Conservation (phyloP, 768 basidiomycete species). For the Crucibulum laeve region DNA sequence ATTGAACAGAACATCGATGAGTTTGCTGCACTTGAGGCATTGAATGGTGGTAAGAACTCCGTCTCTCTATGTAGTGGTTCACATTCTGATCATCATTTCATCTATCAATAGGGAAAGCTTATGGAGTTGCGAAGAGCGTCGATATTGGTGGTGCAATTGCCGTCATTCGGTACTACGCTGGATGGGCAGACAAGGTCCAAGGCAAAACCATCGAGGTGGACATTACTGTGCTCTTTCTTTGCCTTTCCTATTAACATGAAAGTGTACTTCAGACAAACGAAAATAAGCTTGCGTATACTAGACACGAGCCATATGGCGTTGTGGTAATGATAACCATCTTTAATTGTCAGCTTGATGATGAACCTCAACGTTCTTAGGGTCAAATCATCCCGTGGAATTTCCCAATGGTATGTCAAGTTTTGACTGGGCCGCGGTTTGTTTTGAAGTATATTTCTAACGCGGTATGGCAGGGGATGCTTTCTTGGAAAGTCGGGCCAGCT, state of each 20-base stretch:
- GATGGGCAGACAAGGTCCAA: conserved; percentile 80
- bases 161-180: conserved; percentile 71
- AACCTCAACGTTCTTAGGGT: conserved; percentile 17
- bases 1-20: conserved; percentile 22
- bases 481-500: conserved; percentile 73
- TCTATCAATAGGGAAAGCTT: background rate
- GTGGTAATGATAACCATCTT: background rate
- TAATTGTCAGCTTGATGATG: background rate
- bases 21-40: conserved; percentile 21
- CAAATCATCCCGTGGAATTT: conserved; percentile 66
- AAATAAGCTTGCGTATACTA: background rate
- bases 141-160: conserved; percentile 23
- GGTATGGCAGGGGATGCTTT: conserved; percentile 49
- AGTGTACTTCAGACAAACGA: conserved; percentile 5
- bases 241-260: background rate
- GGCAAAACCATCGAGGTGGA: conserved; percentile 63
- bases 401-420: conserved; percentile 18
- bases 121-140: background rate
- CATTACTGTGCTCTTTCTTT: conserved; percentile 4
- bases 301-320: background rate
- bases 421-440: background rate
- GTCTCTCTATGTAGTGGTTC: background rate
- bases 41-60: conserved; percentile 16
- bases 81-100: too few relatives aligned
- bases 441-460: background rate